Percentiles rank a stretch among this genome's conserved stretches.
Evolutionary conservation across 805 yeast species (phyloP).

Genomic region (Wickerhamia fluorescens): DNA sequence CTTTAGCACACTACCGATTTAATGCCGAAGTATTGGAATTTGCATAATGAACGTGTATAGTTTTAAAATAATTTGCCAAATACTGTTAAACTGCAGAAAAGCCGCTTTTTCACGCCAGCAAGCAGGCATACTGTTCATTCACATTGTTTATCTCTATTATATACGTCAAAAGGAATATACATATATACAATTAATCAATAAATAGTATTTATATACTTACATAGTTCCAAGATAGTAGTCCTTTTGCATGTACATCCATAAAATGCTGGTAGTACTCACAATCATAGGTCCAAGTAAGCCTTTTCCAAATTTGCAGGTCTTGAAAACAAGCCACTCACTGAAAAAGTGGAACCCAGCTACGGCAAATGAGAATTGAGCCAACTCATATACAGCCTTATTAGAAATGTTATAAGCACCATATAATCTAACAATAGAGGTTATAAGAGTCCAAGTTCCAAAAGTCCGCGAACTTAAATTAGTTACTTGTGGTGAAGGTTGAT

Average conservation of each 20-base stretch:
- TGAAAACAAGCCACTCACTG: slow-evolving; percentile 72
- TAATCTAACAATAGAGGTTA: slow-evolving; percentile 75
- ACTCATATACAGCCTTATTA: slow-evolving; percentile 64
- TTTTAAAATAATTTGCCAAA: too few relatives aligned
- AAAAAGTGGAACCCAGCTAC: slow-evolving; percentile 83
- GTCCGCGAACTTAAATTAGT: slow-evolving; percentile 80
- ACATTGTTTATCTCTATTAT: too few relatives aligned
- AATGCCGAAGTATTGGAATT: too few relatives aligned
- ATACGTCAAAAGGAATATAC: too few relatives aligned
- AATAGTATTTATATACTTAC: too few relatives aligned
- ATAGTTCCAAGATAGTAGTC: slow-evolving; percentile 60
- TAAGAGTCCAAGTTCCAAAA: slow-evolving; percentile 95
- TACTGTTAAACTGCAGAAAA: too few relatives aligned
- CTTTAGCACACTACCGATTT: too few relatives aligned
- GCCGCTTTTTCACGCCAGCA: too few relatives aligned
- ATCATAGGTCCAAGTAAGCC: slow-evolving; percentile 87
- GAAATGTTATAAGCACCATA: slow-evolving; percentile 73
- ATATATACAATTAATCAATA: too few relatives aligned
- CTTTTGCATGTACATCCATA: slow-evolving; percentile 76
- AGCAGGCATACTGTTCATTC: too few relatives aligned
- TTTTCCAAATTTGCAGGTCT: slow-evolving; percentile 76
- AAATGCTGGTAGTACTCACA: slow-evolving; percentile 59
- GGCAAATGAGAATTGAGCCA: slow-evolving; percentile 72
- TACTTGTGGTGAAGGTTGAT: slow-evolving; percentile 24
- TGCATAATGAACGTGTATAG: too few relatives aligned